phyloP scores from a whole-genome alignment of 345 rosid genomes.

The Hypericum androsaemum region DNA sequence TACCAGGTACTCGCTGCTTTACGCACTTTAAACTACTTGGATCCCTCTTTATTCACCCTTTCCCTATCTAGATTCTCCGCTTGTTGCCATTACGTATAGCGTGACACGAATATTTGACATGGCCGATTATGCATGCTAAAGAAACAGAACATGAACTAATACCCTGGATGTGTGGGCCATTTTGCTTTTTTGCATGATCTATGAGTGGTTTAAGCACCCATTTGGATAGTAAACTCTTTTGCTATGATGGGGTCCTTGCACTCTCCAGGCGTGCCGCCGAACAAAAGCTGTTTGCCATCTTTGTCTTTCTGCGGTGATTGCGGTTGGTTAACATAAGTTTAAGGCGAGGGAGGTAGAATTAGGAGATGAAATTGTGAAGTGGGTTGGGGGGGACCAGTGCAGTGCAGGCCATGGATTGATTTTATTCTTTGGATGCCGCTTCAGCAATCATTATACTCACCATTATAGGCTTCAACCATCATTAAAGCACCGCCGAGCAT shows the following conservation, averaged over 20 bases:
- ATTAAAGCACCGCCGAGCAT: conserved; percentile 8
- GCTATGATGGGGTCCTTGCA: conserved; percentile 11
- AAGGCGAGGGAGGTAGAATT: neutral
- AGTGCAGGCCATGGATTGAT: conserved; percentile 6
- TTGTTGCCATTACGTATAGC: too few species aligned
- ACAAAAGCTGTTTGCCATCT: neutral
- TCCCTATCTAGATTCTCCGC: too few species aligned
- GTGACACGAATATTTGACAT: too few species aligned
- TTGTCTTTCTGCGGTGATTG: conserved; percentile 24
- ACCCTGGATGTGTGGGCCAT: conserved; percentile 14
- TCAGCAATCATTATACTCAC: conserved; percentile 25
- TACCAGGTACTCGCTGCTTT: too few species aligned
- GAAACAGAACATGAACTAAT: neutral
- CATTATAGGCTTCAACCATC: conserved; percentile 16
- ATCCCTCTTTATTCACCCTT: too few species aligned
- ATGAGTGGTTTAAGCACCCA: conserved; percentile 2
- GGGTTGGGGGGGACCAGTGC: conserved; percentile 14
- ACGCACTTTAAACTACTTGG: too few species aligned
- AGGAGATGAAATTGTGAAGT: neutral
- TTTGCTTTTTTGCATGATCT: neutral
- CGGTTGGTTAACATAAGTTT: conserved; percentile 4
- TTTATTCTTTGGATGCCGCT: conserved; percentile 15
- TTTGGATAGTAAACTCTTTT: neutral
- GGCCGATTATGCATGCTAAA: conserved; percentile 3
- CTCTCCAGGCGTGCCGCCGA: conserved; percentile 16